These are phyloP conservation scores for Metschnikowia matae DNA, from an alignment of 805 yeast species.

Conservation along the genomic window DNA sequence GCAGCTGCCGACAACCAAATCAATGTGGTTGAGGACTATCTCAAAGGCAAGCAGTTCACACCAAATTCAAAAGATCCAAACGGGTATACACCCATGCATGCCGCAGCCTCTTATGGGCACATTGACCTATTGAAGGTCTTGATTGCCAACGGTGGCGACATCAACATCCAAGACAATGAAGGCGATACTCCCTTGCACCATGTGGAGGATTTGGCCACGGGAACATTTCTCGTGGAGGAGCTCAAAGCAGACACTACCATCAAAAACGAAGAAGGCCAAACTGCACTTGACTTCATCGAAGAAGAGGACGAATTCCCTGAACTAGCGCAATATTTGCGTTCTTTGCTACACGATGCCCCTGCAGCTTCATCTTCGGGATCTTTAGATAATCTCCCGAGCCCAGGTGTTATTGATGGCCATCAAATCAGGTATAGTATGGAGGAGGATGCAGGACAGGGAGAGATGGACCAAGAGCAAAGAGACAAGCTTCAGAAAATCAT, in stretches of 20 bases:
- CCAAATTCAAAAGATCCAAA: constrained; percentile 82
- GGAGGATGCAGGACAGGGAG: constrained; percentile 35
- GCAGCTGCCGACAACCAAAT: constrained; percentile 86
- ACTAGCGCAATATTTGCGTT: constrained; percentile 57
- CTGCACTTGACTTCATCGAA: constrained; percentile 67
- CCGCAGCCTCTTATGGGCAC: constrained; percentile 94
- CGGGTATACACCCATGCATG: constrained; percentile 96
- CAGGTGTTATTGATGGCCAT: constrained; percentile 43
- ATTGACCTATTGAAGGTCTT: constrained; percentile 58
- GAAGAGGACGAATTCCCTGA: constrained; percentile 88
- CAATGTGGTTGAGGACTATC: constrained; percentile 50
- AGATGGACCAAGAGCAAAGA: constrained; percentile 52
- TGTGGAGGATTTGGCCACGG: constrained; percentile 67
- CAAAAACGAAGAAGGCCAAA: constrained; percentile 70
- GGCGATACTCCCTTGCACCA: constrained; percentile 97
- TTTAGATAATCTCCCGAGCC: constrained; percentile 28
- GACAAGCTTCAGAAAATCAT: constrained; percentile 64
- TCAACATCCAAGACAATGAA: constrained; percentile 78
- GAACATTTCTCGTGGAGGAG: constrained; percentile 61
- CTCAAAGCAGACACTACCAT: constrained; percentile 61
- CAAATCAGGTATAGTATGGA: constrained; percentile 57
- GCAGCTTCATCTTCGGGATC: constrained; percentile 13
- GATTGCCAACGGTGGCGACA: constrained; percentile 63
- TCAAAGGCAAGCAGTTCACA: constrained; percentile 49
- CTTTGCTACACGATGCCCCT: constrained; percentile 33